A percentile compares a stretch with the other conserved stretches of the same genome.
These are phyloP conservation scores for Chlorencoelia australis DNA, from an alignment of 2,329 filamentous ascomycete genomes.

Conservation along the genomic window DNA sequence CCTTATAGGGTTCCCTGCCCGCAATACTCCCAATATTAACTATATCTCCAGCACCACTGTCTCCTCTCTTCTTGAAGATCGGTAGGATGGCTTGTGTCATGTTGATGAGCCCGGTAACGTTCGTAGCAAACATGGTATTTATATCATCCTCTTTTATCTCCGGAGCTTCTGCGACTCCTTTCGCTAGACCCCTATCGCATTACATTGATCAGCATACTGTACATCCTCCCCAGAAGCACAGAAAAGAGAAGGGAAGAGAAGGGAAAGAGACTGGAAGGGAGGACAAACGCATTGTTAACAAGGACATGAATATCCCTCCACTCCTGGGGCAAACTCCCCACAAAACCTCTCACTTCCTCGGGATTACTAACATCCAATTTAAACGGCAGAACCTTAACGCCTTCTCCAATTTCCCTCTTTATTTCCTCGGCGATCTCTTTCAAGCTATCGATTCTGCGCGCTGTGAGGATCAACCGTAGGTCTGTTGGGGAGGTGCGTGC, in stretches of 20 bases:
- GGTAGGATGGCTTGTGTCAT: constrained; percentile 88
- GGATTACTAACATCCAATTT: constrained; percentile 81
- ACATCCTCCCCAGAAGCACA: too few relatives aligned
- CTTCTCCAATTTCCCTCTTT: constrained; percentile 61
- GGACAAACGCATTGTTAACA: constrained; percentile 85
- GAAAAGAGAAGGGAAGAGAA: too few relatives aligned
- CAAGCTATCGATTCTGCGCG: constrained; percentile 72
- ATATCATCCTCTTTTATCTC: constrained; percentile 77
- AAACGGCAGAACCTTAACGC: constrained; percentile 72
- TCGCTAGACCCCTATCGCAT: constrained; percentile 64
- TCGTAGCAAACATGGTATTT: constrained; percentile 79
- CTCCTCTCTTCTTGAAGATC: constrained; percentile 58
- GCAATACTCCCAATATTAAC: constrained; percentile 93
- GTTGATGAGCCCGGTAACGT: constrained; percentile 89
- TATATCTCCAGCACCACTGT: constrained; percentile 79
- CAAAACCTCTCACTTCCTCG: constrained; percentile 62
- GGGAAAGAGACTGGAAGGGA: too few relatives aligned
- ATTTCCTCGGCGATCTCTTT: constrained; percentile 71
- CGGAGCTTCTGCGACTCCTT: constrained; percentile 76
- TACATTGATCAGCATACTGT: constrained; percentile 6
- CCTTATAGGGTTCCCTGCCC: constrained; percentile 76
- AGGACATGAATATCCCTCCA: constrained; percentile 79
- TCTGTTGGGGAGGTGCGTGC: constrained; percentile 71
- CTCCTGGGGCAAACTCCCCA: constrained; percentile 64
- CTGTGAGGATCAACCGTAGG: constrained; percentile 78